phyloP scores from a whole-genome alignment of 768 basidiomycete genomes.

The Mycena polygramma region DNA sequence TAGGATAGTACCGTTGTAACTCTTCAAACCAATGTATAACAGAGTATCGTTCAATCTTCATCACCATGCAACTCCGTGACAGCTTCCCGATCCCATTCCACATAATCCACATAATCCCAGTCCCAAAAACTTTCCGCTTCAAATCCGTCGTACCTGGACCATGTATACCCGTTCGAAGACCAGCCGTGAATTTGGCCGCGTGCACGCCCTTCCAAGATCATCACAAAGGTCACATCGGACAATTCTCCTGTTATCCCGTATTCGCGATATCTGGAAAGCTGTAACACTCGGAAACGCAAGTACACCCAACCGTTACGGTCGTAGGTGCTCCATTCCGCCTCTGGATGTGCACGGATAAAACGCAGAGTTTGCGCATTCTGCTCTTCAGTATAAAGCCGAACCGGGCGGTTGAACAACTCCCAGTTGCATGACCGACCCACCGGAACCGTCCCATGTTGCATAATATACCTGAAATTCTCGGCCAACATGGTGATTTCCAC shows the following conservation, averaged over 20 bases:
- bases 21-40: not conserved
- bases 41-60: too few relatives aligned
- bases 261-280: slow-evolving; percentile 20
- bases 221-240: slow-evolving; percentile 15
- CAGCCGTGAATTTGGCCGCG: slow-evolving; percentile 31
- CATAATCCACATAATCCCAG: slow-evolving; percentile 24
- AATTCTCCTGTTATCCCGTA: not conserved
- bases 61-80: slow-evolving; percentile 13
- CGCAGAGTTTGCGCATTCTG: slow-evolving; percentile 24
- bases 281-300: not conserved
- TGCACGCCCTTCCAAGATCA: slow-evolving; percentile 23
- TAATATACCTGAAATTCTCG: not conserved
- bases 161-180: not conserved
- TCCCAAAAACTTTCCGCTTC: slow-evolving; percentile 28
- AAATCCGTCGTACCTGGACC: slow-evolving; percentile 29
- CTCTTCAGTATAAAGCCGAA: not conserved
- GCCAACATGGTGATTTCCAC: not conserved
- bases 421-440: not conserved
- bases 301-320: not conserved
- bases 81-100: slow-evolving; percentile 20
- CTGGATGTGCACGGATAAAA: slow-evolving; percentile 18
- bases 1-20: slow-evolving; percentile 64
- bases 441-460: slow-evolving; percentile 5
- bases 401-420: slow-evolving; percentile 16
- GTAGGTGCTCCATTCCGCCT: not conserved